Evolutionary conservation across 2,329 filamentous ascomycete genomes (phyloP), one percentile per base, ranked within the genome.

Genomic region (Fusarium fracticaudum): DNA sequence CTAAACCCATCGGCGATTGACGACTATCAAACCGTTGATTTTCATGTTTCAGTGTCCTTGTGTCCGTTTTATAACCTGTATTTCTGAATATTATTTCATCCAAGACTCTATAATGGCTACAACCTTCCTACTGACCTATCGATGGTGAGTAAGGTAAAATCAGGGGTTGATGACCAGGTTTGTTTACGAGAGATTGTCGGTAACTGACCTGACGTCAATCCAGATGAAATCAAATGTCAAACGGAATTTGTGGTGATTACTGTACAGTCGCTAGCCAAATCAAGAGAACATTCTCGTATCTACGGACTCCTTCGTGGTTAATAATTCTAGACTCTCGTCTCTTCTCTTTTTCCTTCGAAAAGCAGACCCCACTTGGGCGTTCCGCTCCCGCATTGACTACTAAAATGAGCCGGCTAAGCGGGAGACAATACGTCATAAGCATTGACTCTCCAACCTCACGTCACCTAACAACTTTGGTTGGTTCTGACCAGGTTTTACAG

Each of bases 151-250:
- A 38, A 20, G 35, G 31, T 22, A 37, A 31, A 53, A 20, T 44
- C 54, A 72, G 64, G 41, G 64, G 59, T 10, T 33, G 41, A 31
- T 48, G 51, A 31, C 54, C 33, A 37, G 37, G 51, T 66, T 54
- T 45, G n/a, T 71, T 54, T 53, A 13, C 24, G 17, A 55, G 43
- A 26, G 54, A 41, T 11, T 43, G 15, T 33, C 45, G n/a, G 18
- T 31, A 33, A 38, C 43, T 33, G 35, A 60, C 31, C 37, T 78
- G 76, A 77, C 76, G 76, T 77, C 73, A 77, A 72, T 51, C 45
- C 68, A 67, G 41, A 44, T 59, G 60, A 67, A 57, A 69, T 60
- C 38, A 69, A 54, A 69, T 47, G 47, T 64, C 31, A 54, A 75
- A 72, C 74, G 73, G 67, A 71, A 65, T 54, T 37, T 50, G 44